Base-by-base conservation (phyloP, 805 yeast species). In the Sugiyamaella smithiae region DNA sequence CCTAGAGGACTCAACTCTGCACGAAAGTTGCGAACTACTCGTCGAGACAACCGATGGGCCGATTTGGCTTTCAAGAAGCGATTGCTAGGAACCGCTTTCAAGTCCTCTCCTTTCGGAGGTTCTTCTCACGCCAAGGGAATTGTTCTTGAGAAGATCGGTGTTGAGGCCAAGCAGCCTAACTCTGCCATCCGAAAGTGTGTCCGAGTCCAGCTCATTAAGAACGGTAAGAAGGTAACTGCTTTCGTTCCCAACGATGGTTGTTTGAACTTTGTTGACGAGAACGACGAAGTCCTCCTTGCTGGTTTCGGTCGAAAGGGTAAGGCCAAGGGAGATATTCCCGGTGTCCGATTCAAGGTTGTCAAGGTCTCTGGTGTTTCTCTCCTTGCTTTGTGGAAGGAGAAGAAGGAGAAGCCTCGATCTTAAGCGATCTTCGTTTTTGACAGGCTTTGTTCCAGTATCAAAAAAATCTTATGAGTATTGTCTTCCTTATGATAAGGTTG, bases 281-380 rank as follows among this genome's bases (percentile, higher is more conserved):
- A 93, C 84, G 99, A 93, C 81, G 98, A 93, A 79, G 99, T 93
- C 68, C 82, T 93, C 71, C 83, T 93, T 69, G 98, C 99, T 71
- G 99, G 99, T 84, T 93, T 93, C 89, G 99, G 99, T 88, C 89
- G 98, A 82, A 93, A 96, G 85, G 99, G 99, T 83, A 93, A 93
- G 85, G 99, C 99, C 77, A 93, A 93, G 95, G 99, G 99, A 84
- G 99, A 93, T 90, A 91, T 93, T 73, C 99, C 99, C 77, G 99
- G 99, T 88, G 99, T 93, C 74, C 93, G 99, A 87, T 93, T 93
- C 89, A 93, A 93, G 88, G 99, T 93, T 75, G 99, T 93, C 75
- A 93, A 93, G 84, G 99, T 93, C 68, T 88, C 99, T 68, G 99
- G 99, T 87, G 99, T 95, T 71, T 93, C 99, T 68, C 84, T 93